phyloP scores from a whole-genome alignment of 2,329 filamentous ascomycete species.

The Penicillium occitanis region DNA sequence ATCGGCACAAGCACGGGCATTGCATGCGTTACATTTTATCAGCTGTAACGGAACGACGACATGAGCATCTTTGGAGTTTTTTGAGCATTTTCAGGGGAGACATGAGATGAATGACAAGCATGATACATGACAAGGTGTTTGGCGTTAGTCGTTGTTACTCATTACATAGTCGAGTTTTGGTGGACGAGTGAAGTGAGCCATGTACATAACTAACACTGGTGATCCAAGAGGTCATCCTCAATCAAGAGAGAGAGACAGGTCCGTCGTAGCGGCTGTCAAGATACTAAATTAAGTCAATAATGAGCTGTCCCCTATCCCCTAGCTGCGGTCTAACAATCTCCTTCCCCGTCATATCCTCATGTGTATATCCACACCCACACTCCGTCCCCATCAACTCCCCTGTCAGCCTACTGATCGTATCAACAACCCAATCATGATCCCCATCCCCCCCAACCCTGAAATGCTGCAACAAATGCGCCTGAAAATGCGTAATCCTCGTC shows the following conservation, averaged over 20 bases:
- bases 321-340: slow-evolving; percentile 24
- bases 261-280: background rate
- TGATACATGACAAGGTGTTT: slow-evolving; percentile 21
- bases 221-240: background rate
- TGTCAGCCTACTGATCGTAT: slow-evolving; percentile 32
- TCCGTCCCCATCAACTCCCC: slow-evolving; percentile 29
- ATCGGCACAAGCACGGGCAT: slow-evolving; percentile 2
- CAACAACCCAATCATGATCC: slow-evolving; percentile 36
- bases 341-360: slow-evolving; percentile 14
- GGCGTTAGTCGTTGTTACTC: slow-evolving; percentile 13
- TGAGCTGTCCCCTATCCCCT: slow-evolving; percentile 34
- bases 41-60: slow-evolving; percentile 8
- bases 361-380: background rate
- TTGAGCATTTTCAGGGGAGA: slow-evolving; percentile 20
- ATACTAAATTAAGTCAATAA: slow-evolving; percentile 27
- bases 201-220: slow-evolving; percentile 6
- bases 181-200: background rate
- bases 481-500: slow-evolving; percentile 36
- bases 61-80: slow-evolving; percentile 18
- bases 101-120: slow-evolving; percentile 7
- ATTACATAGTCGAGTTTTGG: slow-evolving; percentile 8
- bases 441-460: slow-evolving; percentile 23
- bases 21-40: slow-evolving; percentile 1
- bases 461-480: slow-evolving; percentile 32
- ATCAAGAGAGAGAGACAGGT: background rate